Evolutionary conservation across 768 basidiomycete genomes (phyloP).

Genomic region (Mycena indigotica): DNA sequence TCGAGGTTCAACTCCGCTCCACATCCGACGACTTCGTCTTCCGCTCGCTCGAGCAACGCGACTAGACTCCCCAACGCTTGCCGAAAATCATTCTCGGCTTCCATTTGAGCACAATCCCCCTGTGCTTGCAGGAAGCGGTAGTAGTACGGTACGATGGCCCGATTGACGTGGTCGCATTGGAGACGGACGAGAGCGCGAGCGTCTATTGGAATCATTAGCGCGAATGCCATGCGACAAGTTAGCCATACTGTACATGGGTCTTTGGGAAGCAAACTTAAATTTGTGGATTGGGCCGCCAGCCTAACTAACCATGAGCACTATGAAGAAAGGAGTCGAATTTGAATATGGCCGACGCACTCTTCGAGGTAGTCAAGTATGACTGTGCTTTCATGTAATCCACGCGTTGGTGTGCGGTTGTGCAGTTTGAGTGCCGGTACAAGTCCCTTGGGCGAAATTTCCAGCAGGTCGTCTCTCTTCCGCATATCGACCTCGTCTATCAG

Average conservation of each 20-base stretch:
- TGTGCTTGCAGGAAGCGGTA: constrained; percentile 78
- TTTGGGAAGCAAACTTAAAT: constrained; percentile 57
- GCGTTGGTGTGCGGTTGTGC: constrained; percentile 53
- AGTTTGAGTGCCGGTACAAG: constrained; percentile 73
- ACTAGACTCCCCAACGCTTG: constrained; percentile 54
- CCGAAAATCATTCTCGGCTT: constrained; percentile 55
- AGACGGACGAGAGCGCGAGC: constrained; percentile 68
- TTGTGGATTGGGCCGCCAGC: constrained; percentile 50
- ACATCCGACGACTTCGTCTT: constrained; percentile 42
- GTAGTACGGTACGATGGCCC: constrained; percentile 67
- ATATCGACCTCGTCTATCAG: constrained; percentile 79
- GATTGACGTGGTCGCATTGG: constrained; percentile 68
- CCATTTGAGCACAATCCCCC: constrained; percentile 52
- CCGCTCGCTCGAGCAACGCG: constrained; percentile 57
- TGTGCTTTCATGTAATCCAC: constrained; percentile 76
- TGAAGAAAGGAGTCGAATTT: not conserved
- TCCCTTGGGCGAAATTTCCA: constrained; percentile 80
- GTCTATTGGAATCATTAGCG: constrained; percentile 41
- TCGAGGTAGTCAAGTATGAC: constrained; percentile 80
- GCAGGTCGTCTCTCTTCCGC: constrained; percentile 76
- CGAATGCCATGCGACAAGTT: not conserved
- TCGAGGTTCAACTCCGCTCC: constrained; percentile 45
- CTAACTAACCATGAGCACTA: constrained; percentile 40
- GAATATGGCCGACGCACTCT: constrained; percentile 46
- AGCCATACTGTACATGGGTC: constrained; percentile 67